Percentiles rank a stretch among this genome's conserved stretches.
Conservation (phyloP, 2,329 filamentous ascomycete species). For the Xylariaceae sp. region DNA sequence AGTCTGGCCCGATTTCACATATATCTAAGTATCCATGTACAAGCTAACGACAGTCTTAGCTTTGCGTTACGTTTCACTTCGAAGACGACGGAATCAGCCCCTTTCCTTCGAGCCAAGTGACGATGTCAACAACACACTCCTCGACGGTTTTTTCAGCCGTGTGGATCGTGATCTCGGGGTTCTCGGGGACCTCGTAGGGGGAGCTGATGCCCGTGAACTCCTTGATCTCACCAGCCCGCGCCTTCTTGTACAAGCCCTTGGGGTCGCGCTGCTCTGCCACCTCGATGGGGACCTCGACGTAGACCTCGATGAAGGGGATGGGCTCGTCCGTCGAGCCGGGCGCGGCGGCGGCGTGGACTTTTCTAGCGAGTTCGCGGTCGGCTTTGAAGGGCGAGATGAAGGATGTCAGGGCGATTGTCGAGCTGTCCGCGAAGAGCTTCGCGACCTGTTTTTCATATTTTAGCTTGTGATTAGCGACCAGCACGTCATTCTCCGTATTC, state of each 20-base stretch:
- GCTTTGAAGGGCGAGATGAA: constrained; percentile 95
- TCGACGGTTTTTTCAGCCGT: constrained; percentile 79
- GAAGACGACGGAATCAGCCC: constrained; percentile 46
- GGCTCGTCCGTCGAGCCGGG: constrained; percentile 51
- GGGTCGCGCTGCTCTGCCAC: constrained; percentile 93
- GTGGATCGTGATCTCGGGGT: constrained; percentile 80
- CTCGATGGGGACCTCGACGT: constrained; percentile 83
- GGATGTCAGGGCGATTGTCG: constrained; percentile 82
- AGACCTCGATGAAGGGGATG: constrained; percentile 89
- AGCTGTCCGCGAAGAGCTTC: constrained; percentile 90
- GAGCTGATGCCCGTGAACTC: constrained; percentile 95
- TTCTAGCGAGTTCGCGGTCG: constrained; percentile 76
- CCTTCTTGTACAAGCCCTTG: constrained; percentile 98
- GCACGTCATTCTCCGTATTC: too few species aligned
- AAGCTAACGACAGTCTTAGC: neutral
- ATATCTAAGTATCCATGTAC: constrained; percentile 3
- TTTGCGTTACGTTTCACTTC: constrained; percentile 1
- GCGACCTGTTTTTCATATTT: constrained; percentile 66
- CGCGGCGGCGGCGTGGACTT: constrained; percentile 62
- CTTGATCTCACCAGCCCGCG: constrained; percentile 86
- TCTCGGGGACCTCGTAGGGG: constrained; percentile 85
- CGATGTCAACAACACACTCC: constrained; percentile 82
- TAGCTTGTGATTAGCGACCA: too few species aligned
- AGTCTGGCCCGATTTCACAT: constrained; percentile 8
- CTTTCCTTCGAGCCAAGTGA: constrained; percentile 68